phyloP scores from a whole-genome alignment of 495 filamentous ascomycete species.

The Oidiodendron maius region DNA sequence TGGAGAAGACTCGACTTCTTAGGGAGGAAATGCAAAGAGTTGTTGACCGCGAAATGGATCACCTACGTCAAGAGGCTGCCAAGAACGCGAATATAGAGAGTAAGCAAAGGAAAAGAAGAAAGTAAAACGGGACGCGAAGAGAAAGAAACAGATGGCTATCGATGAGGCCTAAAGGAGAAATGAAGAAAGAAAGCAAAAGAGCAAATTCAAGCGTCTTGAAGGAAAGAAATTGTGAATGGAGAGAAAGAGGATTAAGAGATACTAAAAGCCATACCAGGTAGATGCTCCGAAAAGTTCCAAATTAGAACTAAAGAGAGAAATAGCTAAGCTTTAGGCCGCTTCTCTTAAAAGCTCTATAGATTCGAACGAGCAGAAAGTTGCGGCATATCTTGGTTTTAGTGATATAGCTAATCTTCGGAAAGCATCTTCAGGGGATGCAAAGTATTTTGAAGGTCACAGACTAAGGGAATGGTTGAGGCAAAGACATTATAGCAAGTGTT shows the following conservation, averaged over 20 bases:
- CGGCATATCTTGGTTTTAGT: no score
- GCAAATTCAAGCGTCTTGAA: conserved; percentile 8
- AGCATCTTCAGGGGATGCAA: no score
- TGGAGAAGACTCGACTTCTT: conserved; percentile 7
- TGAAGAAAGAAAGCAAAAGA: conserved; percentile 3
- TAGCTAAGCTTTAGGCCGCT: conserved; percentile 5
- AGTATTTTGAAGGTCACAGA: no score
- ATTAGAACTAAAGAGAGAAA: conserved; percentile 6
- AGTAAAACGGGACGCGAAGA: conserved; percentile 1
- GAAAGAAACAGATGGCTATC: conserved; percentile 1
- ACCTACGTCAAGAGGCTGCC: conserved; percentile 14
- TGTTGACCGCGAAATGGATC: conserved; percentile 14
- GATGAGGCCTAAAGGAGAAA: conserved; percentile 19
- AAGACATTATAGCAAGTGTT: no score
- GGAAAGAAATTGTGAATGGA: conserved; percentile 11
- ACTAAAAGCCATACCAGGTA: conserved; percentile 11
- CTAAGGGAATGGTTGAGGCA: no score
- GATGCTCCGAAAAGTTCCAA: conserved; percentile 6
- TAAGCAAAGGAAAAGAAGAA: conserved; percentile 22
- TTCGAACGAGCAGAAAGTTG: no score
- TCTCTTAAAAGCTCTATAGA: conserved; percentile 6
- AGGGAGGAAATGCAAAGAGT: conserved; percentile 10
- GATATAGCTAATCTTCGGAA: no score
- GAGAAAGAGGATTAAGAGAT: conserved; percentile 1
- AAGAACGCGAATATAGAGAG: conserved; percentile 15